Percentiles rank a stretch among this genome's conserved stretches.
Evolutionary conservation across 2,329 filamentous ascomycete genomes (phyloP).

Genomic region (Colletotrichum orchidophilum): DNA sequence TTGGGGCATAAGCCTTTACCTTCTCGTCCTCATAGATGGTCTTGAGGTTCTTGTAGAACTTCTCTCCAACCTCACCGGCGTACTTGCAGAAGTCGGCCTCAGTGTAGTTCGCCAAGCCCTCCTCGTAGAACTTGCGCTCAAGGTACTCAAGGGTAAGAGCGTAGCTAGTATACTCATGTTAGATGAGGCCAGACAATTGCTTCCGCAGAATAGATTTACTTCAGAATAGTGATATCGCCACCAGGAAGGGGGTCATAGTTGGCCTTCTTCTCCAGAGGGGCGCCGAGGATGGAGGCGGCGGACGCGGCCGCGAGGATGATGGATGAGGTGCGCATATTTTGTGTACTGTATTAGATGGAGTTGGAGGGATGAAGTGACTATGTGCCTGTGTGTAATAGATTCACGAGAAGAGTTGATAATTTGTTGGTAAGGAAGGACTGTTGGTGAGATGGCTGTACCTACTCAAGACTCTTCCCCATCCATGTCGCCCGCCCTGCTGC

Average conservation of each 20-base stretch:
- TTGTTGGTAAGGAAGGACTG: background rate
- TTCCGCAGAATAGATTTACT: background rate
- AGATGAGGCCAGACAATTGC: background rate
- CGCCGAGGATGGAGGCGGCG: slow-evolving; percentile 12
- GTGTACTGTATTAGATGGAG: background rate
- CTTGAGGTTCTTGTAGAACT: slow-evolving; percentile 67
- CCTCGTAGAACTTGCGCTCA: slow-evolving; percentile 70
- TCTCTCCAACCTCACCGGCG: slow-evolving; percentile 52
- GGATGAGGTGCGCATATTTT: slow-evolving; percentile 26
- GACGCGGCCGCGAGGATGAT: slow-evolving; percentile 22
- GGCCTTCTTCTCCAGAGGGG: slow-evolving; percentile 29
- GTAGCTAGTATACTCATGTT: slow-evolving; percentile 44
- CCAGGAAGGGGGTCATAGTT: slow-evolving; percentile 36
- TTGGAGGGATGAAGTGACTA: background rate
- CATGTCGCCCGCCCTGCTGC: too few relatives aligned
- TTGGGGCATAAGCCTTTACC: background rate
- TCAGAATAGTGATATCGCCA: slow-evolving; percentile 46
- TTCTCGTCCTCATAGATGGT: slow-evolving; percentile 66
- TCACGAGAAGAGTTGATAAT: background rate
- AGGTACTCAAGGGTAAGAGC: slow-evolving; percentile 63
- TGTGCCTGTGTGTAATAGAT: background rate
- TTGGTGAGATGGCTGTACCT: slow-evolving; percentile 7
- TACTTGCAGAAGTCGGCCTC: slow-evolving; percentile 60
- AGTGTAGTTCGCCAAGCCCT: slow-evolving; percentile 67
- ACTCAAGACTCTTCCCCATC: background rate